Percentiles rank a stretch among this genome's conserved stretches.
Conservation (phyloP, 805 yeast species). For the Jamesozyma jinghongensis region DNA sequence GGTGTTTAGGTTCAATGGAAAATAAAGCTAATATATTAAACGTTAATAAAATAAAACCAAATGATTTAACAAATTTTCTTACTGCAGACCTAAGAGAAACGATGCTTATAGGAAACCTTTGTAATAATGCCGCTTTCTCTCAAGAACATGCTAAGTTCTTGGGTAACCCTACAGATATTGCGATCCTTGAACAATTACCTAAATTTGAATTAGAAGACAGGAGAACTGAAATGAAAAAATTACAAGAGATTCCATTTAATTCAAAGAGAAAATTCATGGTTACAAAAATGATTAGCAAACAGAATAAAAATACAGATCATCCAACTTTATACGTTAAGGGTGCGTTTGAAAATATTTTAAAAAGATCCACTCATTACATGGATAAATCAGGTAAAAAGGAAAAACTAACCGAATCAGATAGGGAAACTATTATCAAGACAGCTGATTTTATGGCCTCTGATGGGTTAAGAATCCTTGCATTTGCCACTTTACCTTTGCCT, state of each 20-base stretch:
- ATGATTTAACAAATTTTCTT: constrained; percentile 36
- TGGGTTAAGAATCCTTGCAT: constrained; percentile 78
- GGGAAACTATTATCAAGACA: constrained; percentile 39
- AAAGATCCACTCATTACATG: constrained; percentile 47
- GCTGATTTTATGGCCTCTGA: constrained; percentile 62
- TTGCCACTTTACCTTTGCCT: constrained; percentile 37
- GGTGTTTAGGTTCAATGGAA: constrained; percentile 58
- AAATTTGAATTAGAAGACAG: constrained; percentile 65
- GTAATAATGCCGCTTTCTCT: constrained; percentile 68
- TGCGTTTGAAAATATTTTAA: constrained; percentile 69
- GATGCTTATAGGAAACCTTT: constrained; percentile 58
- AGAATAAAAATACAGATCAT: constrained; percentile 39
- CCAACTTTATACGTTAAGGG: constrained; percentile 64
- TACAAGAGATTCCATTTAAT: constrained; percentile 74
- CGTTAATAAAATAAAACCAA: constrained; percentile 39
- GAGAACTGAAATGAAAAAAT: constrained; percentile 48
- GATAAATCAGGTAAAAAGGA: constrained; percentile 50
- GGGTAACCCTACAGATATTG: constrained; percentile 95
- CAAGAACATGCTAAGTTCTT: constrained; percentile 58
- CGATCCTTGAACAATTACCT: constrained; percentile 65
- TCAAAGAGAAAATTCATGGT: constrained; percentile 87
- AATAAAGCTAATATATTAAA: constrained; percentile 30
- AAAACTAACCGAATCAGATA: constrained; percentile 45
- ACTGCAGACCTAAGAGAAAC: constrained; percentile 47
- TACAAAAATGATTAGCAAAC: constrained; percentile 46